Conservation (phyloP, 1,139 yeast genomes). For the Nadsonia starkeyi-henricii region DNA sequence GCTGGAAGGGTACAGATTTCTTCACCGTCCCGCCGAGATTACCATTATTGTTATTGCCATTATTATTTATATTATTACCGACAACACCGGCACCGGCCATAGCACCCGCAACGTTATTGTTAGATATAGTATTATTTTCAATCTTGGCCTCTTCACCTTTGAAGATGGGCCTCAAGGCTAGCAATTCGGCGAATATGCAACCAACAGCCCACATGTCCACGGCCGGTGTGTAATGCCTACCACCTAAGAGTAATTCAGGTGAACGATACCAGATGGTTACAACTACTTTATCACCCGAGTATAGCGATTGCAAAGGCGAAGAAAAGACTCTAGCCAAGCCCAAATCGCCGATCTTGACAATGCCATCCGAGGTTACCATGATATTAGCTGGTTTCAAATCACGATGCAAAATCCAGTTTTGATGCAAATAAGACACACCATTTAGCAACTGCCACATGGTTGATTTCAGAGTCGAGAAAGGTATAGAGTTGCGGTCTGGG, state of each 20-base stretch:
- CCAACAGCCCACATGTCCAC: constrained; percentile 97
- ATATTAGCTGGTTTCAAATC: constrained; percentile 96
- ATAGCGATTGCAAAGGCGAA: constrained; percentile 77
- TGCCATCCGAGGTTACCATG: constrained; percentile 83
- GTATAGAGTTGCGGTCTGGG: constrained; percentile 68
- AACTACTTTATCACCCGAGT: constrained; percentile 92
- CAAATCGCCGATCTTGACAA: constrained; percentile 88
- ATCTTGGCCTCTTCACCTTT: constrained; percentile 97
- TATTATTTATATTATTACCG: background rate
- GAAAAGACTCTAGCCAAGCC: constrained; percentile 88
- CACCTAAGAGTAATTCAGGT: constrained; percentile 81
- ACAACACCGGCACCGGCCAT: too few relatives aligned
- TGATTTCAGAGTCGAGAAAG: constrained; percentile 64
- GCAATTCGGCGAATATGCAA: constrained; percentile 82
- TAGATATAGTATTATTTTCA: constrained; percentile 46
- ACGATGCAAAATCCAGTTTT: constrained; percentile 90
- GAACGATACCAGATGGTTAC: constrained; percentile 98
- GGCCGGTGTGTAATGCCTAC: constrained; percentile 89
- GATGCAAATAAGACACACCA: constrained; percentile 84
- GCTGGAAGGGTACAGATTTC: constrained; percentile 85
- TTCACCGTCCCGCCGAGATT: constrained; percentile 1
- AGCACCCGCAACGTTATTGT: background rate
- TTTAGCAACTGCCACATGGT: constrained; percentile 83
- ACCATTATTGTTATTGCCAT: background rate
- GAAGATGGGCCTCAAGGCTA: constrained; percentile 81